These are phyloP conservation scores for Starmerella gropengiesseri DNA, from an alignment of 805 yeast genomes.

Conservation along the genomic window DNA sequence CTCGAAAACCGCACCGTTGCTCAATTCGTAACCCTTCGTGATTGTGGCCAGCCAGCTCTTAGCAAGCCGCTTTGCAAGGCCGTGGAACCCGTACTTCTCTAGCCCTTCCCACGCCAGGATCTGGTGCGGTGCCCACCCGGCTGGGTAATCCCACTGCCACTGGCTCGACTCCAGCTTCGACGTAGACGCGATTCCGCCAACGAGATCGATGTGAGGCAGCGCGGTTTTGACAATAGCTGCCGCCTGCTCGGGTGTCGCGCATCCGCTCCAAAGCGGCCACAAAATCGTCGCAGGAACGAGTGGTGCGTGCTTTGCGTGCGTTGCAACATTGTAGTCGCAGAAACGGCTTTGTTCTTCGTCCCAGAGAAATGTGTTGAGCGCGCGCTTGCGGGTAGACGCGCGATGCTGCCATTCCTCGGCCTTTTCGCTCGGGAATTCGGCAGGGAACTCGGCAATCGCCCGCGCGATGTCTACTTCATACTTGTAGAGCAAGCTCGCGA, in stretches of 20 bases:
- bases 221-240: conserved; percentile 44
- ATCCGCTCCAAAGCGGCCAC: conserved; percentile 85
- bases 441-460: conserved; percentile 47
- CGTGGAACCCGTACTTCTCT: conserved; percentile 53
- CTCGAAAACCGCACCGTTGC: conserved; percentile 89
- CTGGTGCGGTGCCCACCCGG: conserved; percentile 98
- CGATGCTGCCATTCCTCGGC: conserved; percentile 51
- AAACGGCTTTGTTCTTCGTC: conserved; percentile 64
- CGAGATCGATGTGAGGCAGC: conserved; percentile 61
- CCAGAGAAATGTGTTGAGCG: conserved; percentile 69
- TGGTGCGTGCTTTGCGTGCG: conserved; percentile 45
- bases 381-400: conserved; percentile 44
- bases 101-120: conserved; percentile 88
- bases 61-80: conserved; percentile 56
- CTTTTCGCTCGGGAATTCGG: conserved; percentile 36
- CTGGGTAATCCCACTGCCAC: conserved; percentile 97
- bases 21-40: conserved; percentile 71
- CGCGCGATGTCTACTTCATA: conserved; percentile 77
- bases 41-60: conserved; percentile 85
- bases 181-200: conserved; percentile 86
- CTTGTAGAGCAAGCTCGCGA: conserved; percentile 75
- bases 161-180: conserved; percentile 57
- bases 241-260: conserved; percentile 62
- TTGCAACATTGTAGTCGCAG: conserved; percentile 69
- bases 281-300: conserved; percentile 74